These are phyloP conservation scores for Lentinus brumalis DNA, from an alignment of 768 basidiomycete genomes.

Conservation along the genomic window DNA sequence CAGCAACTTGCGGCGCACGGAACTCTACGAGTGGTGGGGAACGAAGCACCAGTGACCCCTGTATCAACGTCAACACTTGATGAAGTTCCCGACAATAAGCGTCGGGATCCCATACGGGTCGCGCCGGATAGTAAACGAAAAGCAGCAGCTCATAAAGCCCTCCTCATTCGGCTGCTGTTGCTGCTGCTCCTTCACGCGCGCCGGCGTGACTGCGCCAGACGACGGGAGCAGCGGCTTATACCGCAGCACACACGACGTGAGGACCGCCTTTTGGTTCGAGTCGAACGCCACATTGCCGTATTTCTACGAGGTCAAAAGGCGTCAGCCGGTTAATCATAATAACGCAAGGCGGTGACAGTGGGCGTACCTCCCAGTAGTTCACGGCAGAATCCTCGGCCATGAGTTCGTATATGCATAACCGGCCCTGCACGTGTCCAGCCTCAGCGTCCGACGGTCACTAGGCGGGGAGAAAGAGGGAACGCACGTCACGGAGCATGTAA, in stretches of 20 bases:
- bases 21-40: too few species aligned
- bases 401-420: slow-evolving; percentile 94
- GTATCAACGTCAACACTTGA: slow-evolving; percentile 44
- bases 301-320: slow-evolving; percentile 57
- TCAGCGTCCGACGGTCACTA: neutral
- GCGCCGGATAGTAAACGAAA: slow-evolving; percentile 86
- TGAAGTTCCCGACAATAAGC: slow-evolving; percentile 90
- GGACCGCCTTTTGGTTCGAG: slow-evolving; percentile 87
- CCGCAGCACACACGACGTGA: slow-evolving; percentile 87
- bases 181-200: slow-evolving; percentile 28
- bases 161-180: slow-evolving; percentile 55
- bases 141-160: slow-evolving; percentile 82
- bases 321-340: neutral
- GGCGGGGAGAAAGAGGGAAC: slow-evolving; percentile 27
- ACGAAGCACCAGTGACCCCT: too few species aligned
- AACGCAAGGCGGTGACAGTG: neutral
- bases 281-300: slow-evolving; percentile 94
- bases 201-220: slow-evolving; percentile 35
- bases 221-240: slow-evolving; percentile 68
- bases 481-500: slow-evolving; percentile 82
- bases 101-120: slow-evolving; percentile 87
- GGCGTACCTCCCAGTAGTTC: slow-evolving; percentile 91
- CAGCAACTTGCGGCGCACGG: too few species aligned
- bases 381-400: slow-evolving; percentile 98
- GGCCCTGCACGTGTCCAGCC: slow-evolving; percentile 53